Evolutionary conservation across 164 flowering plant genomes (phyloP).

Genomic region (Stephania japonica): DNA sequence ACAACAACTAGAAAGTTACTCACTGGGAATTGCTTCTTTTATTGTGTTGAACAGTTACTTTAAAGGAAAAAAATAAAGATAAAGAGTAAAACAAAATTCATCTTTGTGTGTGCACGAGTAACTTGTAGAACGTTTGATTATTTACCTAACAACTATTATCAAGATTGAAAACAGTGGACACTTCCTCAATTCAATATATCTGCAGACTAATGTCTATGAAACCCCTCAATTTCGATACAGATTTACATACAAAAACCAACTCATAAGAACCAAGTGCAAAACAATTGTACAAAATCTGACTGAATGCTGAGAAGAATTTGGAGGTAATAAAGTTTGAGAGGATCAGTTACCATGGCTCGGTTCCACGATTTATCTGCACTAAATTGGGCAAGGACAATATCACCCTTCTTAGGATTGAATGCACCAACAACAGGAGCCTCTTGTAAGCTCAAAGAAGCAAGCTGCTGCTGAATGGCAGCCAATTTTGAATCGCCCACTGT

Average conservation of each 20-base stretch:
- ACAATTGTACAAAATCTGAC: neutral
- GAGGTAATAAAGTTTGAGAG: neutral
- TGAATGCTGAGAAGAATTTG: neutral
- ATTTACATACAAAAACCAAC: neutral
- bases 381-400: conserved; percentile 83
- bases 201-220: neutral
- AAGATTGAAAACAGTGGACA: neutral
- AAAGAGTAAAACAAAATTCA: neutral
- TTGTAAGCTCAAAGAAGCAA: conserved; percentile 64
- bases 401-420: conserved; percentile 94
- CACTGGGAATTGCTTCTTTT: too few relatives aligned
- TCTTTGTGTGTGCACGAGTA: neutral
- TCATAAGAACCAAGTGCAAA: neutral
- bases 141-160: neutral
- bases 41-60: too few relatives aligned
- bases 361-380: conserved; percentile 92
- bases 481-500: conserved; percentile 68
- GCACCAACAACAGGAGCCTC: conserved; percentile 84
- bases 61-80: too few relatives aligned
- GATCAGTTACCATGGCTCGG: conserved; percentile 49
- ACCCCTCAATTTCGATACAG: neutral
- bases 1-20: too few relatives aligned
- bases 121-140: neutral
- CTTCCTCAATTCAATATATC: neutral
- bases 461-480: conserved; percentile 70